These are phyloP conservation scores for Craspedostauros australis DNA, from an alignment of 108 stramenopile species.

Conservation along the genomic window DNA sequence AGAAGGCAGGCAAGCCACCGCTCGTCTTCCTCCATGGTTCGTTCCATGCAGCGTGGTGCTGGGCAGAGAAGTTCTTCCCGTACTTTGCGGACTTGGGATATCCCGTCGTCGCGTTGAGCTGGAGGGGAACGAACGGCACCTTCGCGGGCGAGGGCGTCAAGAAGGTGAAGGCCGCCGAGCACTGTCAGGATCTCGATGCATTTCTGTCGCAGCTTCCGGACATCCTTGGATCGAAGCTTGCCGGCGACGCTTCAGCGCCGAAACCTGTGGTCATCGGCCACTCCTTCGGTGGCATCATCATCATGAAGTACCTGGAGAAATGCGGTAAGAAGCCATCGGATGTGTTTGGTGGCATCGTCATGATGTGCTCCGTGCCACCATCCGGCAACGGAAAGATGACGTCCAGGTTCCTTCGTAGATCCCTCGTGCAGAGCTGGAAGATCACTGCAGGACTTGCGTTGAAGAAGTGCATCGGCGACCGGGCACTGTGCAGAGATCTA, in stretches of 20 bases:
- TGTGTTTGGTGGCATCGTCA: constrained; percentile 43
- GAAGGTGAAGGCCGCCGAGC: constrained; percentile 52
- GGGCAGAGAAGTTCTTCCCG: constrained; percentile 44
- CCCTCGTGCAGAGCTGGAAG: constrained; percentile 35
- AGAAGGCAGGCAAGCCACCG: constrained; percentile 35
- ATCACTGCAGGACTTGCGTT: constrained; percentile 62
- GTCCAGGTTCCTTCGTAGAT: constrained; percentile 38
- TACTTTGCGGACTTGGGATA: constrained; percentile 48
- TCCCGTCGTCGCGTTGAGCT: constrained; percentile 42
- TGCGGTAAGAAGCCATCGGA: constrained; percentile 3
- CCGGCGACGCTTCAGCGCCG: not conserved
- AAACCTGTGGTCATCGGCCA: constrained; percentile 49
- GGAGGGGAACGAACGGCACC: constrained; percentile 62
- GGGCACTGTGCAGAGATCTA: constrained; percentile 36
- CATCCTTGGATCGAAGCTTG: not conserved
- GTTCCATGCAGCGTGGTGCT: constrained; percentile 75
- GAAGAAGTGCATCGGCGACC: constrained; percentile 33
- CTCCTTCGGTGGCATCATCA: constrained; percentile 50
- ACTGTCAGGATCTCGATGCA: constrained; percentile 36
- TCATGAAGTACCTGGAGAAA: constrained; percentile 54
- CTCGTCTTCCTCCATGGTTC: constrained; percentile 65
- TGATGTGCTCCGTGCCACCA: constrained; percentile 80
- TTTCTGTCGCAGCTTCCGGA: constrained; percentile 22
- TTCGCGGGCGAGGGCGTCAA: constrained; percentile 62
- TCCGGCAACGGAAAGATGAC: constrained; percentile 78